Base-by-base conservation (phyloP, 192 early-diverging fungal species). In the Backusella mclennaniae region DNA sequence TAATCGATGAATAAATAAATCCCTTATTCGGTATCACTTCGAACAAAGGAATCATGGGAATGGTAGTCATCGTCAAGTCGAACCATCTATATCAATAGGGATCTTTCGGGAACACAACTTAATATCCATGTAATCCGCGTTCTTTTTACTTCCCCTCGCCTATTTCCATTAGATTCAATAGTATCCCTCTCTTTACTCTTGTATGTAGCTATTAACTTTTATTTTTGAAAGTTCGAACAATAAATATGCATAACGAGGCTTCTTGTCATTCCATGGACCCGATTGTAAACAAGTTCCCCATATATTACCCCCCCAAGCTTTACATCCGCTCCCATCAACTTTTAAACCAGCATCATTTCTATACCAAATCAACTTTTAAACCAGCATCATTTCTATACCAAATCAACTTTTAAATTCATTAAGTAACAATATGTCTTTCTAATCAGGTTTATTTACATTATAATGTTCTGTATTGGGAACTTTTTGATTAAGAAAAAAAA, bases 381-480 rank as follows among this genome's bases (percentile, higher is more conserved):
- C 21, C n/a, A 59, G 21, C 56, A 59, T 15, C 1, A 12, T 14
- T 3, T 63, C 56, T 63, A 9, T 63, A 63, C 56, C 56, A 63
- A 29, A 23, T 29, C 26, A 63, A 63, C 23, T 63, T 63, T 3
- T 29, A 63, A 63, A 63, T 63, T 15, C 56, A 63, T 26, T 63
- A 63, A 63, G 56, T 63, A 63, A 63, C 26, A 26, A 63, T 63
- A 63, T 3, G 56, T 63, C 56, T 63, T 63, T 63, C 56, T 26
- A 63, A 63, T 63, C 56, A 63, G 23, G 56, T 63, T 63, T 63
- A 63, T 63, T 63, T 63, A 63, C 56, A 63, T 63, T 26, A 29
- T 63, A 63, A 29, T 63, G 56, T 63, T 63, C 23, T 63, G 23
- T 63, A 49, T 63, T 29, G 26, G 56, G 23, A 26, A 63, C 21